These are phyloP conservation scores for Dioszegia hungarica DNA, from an alignment of 768 basidiomycete species.

Conservation along the genomic window DNA sequence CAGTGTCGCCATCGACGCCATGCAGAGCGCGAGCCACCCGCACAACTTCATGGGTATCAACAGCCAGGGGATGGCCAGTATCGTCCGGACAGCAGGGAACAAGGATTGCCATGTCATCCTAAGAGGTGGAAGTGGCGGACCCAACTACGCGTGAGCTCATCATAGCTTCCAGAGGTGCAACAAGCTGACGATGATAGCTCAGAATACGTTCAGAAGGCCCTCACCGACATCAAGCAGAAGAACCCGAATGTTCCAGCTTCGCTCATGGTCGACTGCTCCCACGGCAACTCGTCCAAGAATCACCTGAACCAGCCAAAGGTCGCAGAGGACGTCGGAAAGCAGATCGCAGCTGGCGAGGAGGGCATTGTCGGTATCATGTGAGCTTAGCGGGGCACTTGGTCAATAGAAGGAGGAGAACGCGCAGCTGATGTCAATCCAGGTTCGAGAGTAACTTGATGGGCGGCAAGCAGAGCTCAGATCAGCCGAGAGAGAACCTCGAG, in stretches of 20 bases:
- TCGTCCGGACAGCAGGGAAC: slow-evolving; percentile 81
- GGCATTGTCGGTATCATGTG: slow-evolving; percentile 35
- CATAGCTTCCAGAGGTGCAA: not conserved
- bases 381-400: not conserved
- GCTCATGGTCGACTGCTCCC: slow-evolving; percentile 85
- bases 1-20: slow-evolving; percentile 89
- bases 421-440: slow-evolving; percentile 56
- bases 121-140: slow-evolving; percentile 83
- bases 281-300: slow-evolving; percentile 91
- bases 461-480: slow-evolving; percentile 47
- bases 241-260: slow-evolving; percentile 52
- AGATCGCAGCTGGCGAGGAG: slow-evolving; percentile 37
- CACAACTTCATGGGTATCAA: slow-evolving; percentile 87
- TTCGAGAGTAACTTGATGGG: slow-evolving; percentile 76
- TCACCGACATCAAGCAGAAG: slow-evolving; percentile 33
- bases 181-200: slow-evolving; percentile 14
- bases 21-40: slow-evolving; percentile 83
- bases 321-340: slow-evolving; percentile 76
- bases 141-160: slow-evolving; percentile 64
- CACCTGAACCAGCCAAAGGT: slow-evolving; percentile 83
- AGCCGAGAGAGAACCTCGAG: slow-evolving; percentile 35
- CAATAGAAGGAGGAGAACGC: not conserved
- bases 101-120: slow-evolving; percentile 92
- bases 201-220: slow-evolving; percentile 42
- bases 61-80: slow-evolving; percentile 68